Evolutionary conservation across 345 rosid species (phyloP).

Genomic region (Conringia planisiliqua): DNA sequence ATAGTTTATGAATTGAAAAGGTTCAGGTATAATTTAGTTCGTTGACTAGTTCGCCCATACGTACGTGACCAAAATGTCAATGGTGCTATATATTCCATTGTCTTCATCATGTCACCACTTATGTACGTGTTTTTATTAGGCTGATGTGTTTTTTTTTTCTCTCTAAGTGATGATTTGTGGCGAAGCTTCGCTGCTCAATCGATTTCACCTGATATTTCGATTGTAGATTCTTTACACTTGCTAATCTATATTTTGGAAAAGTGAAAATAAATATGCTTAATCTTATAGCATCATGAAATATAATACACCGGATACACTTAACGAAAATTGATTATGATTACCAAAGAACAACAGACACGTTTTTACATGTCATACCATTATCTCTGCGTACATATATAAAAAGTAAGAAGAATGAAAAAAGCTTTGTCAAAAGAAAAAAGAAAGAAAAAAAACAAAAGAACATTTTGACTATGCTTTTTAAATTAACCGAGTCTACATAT

Average conservation of each 20-base stretch:
- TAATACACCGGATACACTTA: neutral
- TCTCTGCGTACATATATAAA: neutral
- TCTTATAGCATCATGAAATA: neutral
- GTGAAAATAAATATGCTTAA: neutral
- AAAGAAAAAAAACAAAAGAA: conserved; percentile 6
- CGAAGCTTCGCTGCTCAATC: neutral
- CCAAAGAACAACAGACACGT: neutral
- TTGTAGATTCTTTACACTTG: neutral
- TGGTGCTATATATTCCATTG: no score
- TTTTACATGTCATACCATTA: neutral
- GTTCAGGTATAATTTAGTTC: neutral
- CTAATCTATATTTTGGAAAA: neutral
- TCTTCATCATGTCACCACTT: neutral
- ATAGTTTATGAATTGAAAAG: neutral
- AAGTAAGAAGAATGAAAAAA: neutral
- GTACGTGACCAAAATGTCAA: neutral
- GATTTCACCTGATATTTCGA: neutral
- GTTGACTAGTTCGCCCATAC: neutral
- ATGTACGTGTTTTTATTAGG: neutral
- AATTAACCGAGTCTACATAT: neutral
- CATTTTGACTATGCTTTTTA: neutral
- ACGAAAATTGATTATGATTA: neutral
- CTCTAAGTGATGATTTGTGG: neutral
- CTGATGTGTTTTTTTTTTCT: neutral
- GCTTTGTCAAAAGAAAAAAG: no score